phyloP scores from a whole-genome alignment of 176 grass and related monocot species.

The barley (Hordeum vulgare) region MorexV3_pseudomolecules_assembly NC_058518.1:11473321-11473820 shows the following conservation, averaged over 20 bases:
- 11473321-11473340: constrained; percentile 78
- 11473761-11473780: constrained; percentile 42
- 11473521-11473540: too few species aligned
- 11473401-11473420: neutral
- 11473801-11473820: neutral
- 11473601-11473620: too few species aligned
- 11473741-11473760: constrained; percentile 46
- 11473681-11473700: neutral
- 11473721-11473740: constrained; percentile 45
- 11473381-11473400: neutral
- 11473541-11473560: too few species aligned
- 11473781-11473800: neutral
- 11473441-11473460: constrained; percentile 78
- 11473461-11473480: constrained; percentile 59
- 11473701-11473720: neutral
- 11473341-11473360: accelerated
- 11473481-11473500: neutral
- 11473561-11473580: too few species aligned
- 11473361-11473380: neutral
- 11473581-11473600: too few species aligned
- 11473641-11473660: neutral
- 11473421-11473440: constrained; percentile 58
- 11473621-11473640: too few species aligned
- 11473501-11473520: neutral
- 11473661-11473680: neutral